Evolutionary conservation across 2,329 filamentous ascomycete genomes (phyloP), one percentile per base, ranked within the genome.

Genomic region (Alternaria sp.): DNA sequence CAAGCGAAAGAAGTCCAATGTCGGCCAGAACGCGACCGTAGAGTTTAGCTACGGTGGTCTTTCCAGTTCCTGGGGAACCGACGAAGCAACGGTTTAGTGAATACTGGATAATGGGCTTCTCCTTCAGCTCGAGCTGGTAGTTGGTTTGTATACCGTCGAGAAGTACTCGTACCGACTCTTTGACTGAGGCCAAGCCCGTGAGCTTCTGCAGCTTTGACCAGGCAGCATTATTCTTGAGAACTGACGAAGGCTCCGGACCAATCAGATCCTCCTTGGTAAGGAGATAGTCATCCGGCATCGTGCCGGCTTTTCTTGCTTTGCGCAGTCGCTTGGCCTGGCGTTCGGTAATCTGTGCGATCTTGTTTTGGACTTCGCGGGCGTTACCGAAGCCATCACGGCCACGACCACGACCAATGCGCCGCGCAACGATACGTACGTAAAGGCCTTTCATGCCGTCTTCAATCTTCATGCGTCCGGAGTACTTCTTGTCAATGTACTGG

Each of bases 381-480:
- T 95, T 94, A 0, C 89, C 91, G 63, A 94, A 94, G 0, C 91
- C 90, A 26, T 88, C 85, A 1, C 84, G 83, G 0, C 89, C 90
- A 0, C 91, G 86, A 0, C 86, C 85, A 7, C 85, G 81, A 0
- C 90, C 90, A 12, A 93, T 78, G 1, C 91, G 82, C 0, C 88
- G 84, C 4, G 86, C 81, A 0, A 86, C 85, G 21, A 94, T 89
- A 0, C 90, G 87, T 60, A 85, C 84, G 68, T 88, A 93, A 0
- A 93, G 82, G 0, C 91, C 91, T 1, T 75, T 71, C 0, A 82
- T 61, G 0, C 89, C 89, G 15, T 82, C 87, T 60, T 92, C 88
- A 2, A 89, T 79, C 10, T 21, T 57, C 55, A 57, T 57, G 20
- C 6, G 20, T 15, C 44, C 28, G 15, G 5, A 8, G 23, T 57